Evolutionary conservation across 495 filamentous ascomycete genomes (phyloP).

Genomic region (Talaromyces proteolyticus): DNA sequence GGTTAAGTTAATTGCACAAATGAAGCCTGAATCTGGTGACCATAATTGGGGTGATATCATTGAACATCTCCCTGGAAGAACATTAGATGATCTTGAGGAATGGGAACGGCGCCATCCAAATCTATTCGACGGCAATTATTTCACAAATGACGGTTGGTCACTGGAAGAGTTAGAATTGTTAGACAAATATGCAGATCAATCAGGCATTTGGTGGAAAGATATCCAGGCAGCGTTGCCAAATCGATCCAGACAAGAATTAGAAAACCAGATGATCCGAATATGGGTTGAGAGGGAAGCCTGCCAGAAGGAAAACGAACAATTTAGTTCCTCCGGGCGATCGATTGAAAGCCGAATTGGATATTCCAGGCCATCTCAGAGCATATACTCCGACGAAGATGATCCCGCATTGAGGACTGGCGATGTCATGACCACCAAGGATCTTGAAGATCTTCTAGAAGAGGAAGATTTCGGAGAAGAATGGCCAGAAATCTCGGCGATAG

Average conservation of each 20-base stretch:
- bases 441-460: background rate
- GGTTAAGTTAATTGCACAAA: slow-evolving; percentile 22
- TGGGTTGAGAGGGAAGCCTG: slow-evolving; percentile 20
- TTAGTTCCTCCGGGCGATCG: background rate
- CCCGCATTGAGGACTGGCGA: background rate
- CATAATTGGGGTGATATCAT: slow-evolving; percentile 27
- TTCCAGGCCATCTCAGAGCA: background rate
- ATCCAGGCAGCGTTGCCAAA: slow-evolving; percentile 22
- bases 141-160: slow-evolving; percentile 19
- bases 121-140: slow-evolving; percentile 9
- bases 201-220: slow-evolving; percentile 26
- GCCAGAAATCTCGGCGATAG: slow-evolving; percentile 2
- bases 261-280: slow-evolving; percentile 31
- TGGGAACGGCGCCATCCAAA: slow-evolving; percentile 27
- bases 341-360: background rate
- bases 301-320: slow-evolving; percentile 2
- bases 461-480: background rate
- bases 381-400: background rate
- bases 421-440: background rate
- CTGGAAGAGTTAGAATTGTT: slow-evolving; percentile 22
- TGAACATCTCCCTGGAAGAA: slow-evolving; percentile 20
- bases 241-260: slow-evolving; percentile 27
- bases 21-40: slow-evolving; percentile 20
- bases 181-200: slow-evolving; percentile 17
- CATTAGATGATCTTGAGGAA: slow-evolving; percentile 18